Evolutionary conservation across 805 yeast species (phyloP), one percentile per base, ranked within the genome.

Genomic region (Cyberlindnera sargentensis): DNA sequence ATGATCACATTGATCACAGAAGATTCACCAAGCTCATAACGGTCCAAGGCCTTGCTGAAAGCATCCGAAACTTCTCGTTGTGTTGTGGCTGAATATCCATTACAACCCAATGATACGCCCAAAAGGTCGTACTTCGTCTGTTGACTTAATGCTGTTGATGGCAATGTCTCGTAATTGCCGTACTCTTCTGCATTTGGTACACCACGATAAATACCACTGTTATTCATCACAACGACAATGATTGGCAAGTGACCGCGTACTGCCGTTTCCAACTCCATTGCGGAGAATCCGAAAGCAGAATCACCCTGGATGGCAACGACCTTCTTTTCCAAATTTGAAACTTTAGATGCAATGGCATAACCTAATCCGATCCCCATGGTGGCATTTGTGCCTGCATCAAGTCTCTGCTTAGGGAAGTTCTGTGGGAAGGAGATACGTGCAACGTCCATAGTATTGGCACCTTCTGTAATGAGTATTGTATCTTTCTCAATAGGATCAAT

Each of bases 341-440:
- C 61, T 49, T 76, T 78, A 3, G 85, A 74, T 1, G 85, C 79
- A 47, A 82, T 74, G 2, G 84, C 82, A 53, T 82, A 82, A 0
- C 87, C 86, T 15, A 82, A 44, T 0, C 88, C 90, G 30, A 82
- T 67, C 3, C 90, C 90, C 89, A 82, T 83, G 0, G 88, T 82
- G 1, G 86, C 87, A 61, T 78, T 80, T 0, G 88, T 82, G 4
- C 88, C 89, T 2, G 86, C 85, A 53, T 82, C 90, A 24, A 82
- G 60, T 33, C 86, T 61, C 23, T 67, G 72, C 46, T 72, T 70
- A 1, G 88, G 82, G 3, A 51, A 50, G 6, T 63, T 60, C 39
- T 80, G 66, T 5, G 78, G 75, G 56, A 82, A 81, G 0, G 82
- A 73, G 8, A 78, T 66, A 39, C 89, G 66, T 2, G 87, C 80